A percentile compares a stretch with the other conserved stretches of the same genome.
Evolutionary conservation across 1,284 basidiomycete species (phyloP).

Genomic region (Caloboletus inedulis): DNA sequence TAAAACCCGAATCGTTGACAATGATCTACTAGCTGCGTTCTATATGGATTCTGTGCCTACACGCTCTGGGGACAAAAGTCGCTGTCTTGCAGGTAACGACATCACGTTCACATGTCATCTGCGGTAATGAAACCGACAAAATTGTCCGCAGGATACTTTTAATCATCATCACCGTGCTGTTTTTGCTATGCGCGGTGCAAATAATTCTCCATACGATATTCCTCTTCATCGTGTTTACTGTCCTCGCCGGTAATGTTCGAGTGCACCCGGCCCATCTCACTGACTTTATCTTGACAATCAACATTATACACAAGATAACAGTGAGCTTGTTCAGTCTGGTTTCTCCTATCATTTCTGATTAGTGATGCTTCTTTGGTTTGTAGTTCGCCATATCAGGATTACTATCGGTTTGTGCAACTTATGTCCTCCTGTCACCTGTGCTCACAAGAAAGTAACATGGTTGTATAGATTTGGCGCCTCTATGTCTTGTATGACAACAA

Average conservation of each 20-base stretch:
- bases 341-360: background rate
- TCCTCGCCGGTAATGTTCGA: background rate
- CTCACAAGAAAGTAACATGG: background rate
- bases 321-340: constrained; percentile 6
- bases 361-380: background rate
- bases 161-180: constrained; percentile 13
- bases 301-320: constrained; percentile 11
- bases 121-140: background rate
- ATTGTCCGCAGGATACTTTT: constrained; percentile 9
- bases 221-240: constrained; percentile 10
- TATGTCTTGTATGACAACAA: constrained; percentile 16
- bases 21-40: constrained; percentile 13
- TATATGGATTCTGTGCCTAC: constrained; percentile 23
- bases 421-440: background rate
- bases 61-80: constrained; percentile 10
- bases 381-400: constrained; percentile 18
- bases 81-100: constrained; percentile 15
- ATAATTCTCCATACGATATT: constrained; percentile 1
- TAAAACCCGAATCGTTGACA: background rate
- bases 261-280: background rate
- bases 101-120: background rate
- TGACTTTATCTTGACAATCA: background rate
- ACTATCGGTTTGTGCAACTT: constrained; percentile 15
- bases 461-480: constrained; percentile 25
- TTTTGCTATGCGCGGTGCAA: constrained; percentile 18